A percentile compares a stretch with the other conserved stretches of the same genome.
Conservation (phyloP, 352 stramenopile species). For the Pythium scleroteichum region DNA sequence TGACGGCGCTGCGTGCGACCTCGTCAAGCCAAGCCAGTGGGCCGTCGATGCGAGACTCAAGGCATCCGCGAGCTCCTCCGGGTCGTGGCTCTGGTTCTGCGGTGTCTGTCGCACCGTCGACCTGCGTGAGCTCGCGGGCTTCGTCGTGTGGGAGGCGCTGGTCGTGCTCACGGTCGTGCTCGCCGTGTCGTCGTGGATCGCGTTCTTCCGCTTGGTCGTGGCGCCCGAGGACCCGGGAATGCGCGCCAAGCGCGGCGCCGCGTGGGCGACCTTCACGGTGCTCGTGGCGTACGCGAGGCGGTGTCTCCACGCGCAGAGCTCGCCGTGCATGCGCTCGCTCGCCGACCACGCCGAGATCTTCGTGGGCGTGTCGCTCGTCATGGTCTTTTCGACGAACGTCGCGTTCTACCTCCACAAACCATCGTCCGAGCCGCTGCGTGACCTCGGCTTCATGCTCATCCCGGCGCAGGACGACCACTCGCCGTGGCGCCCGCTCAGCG, state of each 20-base stretch:
- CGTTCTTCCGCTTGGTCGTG: conserved; percentile 36
- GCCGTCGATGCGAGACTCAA: background rate
- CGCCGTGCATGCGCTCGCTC: conserved; percentile 22
- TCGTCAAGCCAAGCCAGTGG: background rate
- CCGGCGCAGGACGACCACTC: conserved; percentile 34
- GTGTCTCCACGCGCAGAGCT: conserved; percentile 22
- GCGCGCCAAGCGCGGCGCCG: conserved; percentile 15
- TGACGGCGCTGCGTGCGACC: background rate
- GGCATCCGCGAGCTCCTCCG: background rate
- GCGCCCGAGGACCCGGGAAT: conserved; percentile 19
- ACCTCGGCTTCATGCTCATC: conserved; percentile 51
- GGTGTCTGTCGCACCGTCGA: conserved; percentile 24
- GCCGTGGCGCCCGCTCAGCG: conserved; percentile 37
- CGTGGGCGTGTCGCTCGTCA: conserved; percentile 29
- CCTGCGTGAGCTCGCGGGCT: conserved; percentile 26
- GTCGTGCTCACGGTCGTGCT: conserved; percentile 31
- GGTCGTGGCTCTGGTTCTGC: conserved; percentile 21
- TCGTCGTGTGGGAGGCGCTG: conserved; percentile 28
- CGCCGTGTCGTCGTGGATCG: conserved; percentile 31
- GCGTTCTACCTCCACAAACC: conserved; percentile 45
- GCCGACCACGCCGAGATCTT: conserved; percentile 42
- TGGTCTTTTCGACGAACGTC: conserved; percentile 46
- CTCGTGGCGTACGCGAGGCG: conserved; percentile 18
- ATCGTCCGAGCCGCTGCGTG: conserved; percentile 34
- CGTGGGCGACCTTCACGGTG: conserved; percentile 27